These are phyloP conservation scores for Dipteronia dyeriana DNA, from an alignment of 345 rosid genomes.

Conservation along the genomic window DNA sequence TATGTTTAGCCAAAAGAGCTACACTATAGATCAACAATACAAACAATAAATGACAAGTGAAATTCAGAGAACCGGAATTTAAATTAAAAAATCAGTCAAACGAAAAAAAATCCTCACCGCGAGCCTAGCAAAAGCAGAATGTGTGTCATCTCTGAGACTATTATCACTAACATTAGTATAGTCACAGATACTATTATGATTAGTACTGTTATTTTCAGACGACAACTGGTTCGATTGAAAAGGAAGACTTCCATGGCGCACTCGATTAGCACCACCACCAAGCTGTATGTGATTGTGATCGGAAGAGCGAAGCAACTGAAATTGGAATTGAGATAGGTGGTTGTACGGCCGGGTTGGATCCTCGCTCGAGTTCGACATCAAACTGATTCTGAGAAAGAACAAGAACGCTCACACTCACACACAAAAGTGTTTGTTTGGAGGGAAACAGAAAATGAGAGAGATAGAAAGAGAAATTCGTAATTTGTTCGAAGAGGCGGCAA, in stretches of 20 bases:
- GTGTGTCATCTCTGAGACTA: constrained; percentile 29
- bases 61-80: background rate
- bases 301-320: constrained; percentile 39
- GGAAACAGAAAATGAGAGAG: background rate
- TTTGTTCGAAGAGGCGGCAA: background rate
- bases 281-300: constrained; percentile 28
- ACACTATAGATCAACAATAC: background rate
- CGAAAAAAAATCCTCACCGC: constrained; percentile 29
- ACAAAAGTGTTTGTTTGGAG: background rate
- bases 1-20: background rate
- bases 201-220: constrained; percentile 16
- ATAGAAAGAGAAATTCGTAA: background rate
- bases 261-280: constrained; percentile 22
- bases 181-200: background rate
- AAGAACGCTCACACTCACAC: background rate
- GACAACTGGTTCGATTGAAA: constrained; percentile 25
- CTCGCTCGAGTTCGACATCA: constrained; percentile 48
- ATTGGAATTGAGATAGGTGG: constrained; percentile 42
- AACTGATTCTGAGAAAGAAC: background rate
- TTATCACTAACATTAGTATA: constrained; percentile 4
- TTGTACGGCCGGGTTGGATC: constrained; percentile 38
- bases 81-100: too few species aligned
- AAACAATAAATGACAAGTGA: background rate
- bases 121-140: constrained; percentile 38
- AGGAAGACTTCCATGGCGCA: constrained; percentile 13